phyloP scores from a whole-genome alignment of 2,329 filamentous ascomycete species.

The Cytospora piceae region DNA sequence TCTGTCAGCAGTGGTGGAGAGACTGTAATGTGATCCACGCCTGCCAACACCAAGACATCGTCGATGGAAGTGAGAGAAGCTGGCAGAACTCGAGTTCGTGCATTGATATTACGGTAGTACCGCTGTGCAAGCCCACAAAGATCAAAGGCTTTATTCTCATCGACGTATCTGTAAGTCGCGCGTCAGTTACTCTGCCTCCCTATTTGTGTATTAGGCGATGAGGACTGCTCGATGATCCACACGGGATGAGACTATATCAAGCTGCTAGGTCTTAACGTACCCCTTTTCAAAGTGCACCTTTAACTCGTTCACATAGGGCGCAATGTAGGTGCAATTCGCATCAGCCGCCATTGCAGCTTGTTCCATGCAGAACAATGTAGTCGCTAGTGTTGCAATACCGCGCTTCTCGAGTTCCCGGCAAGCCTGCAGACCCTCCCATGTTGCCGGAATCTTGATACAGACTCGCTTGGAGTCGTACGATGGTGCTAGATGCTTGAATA shows the following conservation, averaged over 20 bases:
- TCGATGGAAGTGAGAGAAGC: conserved; percentile 60
- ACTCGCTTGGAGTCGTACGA: conserved; percentile 52
- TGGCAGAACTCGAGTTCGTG: conserved; percentile 56
- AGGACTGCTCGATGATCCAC: neutral
- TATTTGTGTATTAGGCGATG: neutral
- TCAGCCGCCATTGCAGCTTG: conserved; percentile 63
- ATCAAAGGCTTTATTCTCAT: conserved; percentile 52
- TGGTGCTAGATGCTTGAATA: conserved; percentile 50
- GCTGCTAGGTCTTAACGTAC: conserved; percentile 38
- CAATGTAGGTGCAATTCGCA: conserved; percentile 63
- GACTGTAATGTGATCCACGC: conserved; percentile 63
- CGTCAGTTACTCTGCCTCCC: neutral
- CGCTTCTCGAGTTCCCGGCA: conserved; percentile 56
- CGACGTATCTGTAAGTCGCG: conserved; percentile 47
- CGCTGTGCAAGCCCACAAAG: conserved; percentile 56
- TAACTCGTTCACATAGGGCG: conserved; percentile 69
- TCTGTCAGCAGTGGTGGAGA: conserved; percentile 55
- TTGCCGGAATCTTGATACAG: conserved; percentile 66
- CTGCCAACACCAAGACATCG: conserved; percentile 62
- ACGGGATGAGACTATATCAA: neutral
- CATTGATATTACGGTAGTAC: conserved; percentile 50
- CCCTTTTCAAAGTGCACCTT: conserved; percentile 61
- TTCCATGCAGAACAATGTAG: conserved; percentile 64
- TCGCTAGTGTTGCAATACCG: conserved; percentile 63
- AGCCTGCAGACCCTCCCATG: conserved; percentile 66